Conservation (phyloP, 73 alveolate species). For the Blepharisma japonicum region DNA sequence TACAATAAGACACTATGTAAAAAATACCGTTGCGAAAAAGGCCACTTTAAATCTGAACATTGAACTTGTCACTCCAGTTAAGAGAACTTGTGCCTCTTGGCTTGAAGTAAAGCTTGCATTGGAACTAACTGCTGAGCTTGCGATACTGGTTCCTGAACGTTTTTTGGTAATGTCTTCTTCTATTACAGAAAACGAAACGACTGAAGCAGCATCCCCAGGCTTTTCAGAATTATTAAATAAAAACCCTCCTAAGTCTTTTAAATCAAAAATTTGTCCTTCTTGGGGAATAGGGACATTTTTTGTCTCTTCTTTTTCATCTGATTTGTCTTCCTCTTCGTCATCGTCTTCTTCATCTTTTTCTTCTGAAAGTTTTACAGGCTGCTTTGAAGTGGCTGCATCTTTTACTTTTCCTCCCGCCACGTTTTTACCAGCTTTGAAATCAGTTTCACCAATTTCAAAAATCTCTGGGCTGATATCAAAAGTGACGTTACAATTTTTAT, state of each 20-base stretch:
- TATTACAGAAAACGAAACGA: background rate
- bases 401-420: background rate
- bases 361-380: background rate
- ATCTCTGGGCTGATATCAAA: background rate
- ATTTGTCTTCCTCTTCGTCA: background rate
- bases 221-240: no score
- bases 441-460: conserved; percentile 6
- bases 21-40: background rate
- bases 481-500: background rate
- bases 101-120: conserved; percentile 30
- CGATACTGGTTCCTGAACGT: background rate
- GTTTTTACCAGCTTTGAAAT: background rate
- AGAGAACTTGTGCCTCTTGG: conserved; percentile 1
- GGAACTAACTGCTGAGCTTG: conserved; percentile 17
- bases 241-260: no score
- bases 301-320: no score
- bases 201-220: no score
- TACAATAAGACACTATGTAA: background rate
- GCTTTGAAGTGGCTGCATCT: conserved; percentile 22
- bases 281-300: no score
- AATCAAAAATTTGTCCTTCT: no score
- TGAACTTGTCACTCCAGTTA: conserved; percentile 18
- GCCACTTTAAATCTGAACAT: conserved; percentile 19
- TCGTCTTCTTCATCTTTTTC: background rate
- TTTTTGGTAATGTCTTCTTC: no score